Evolutionary conservation across 2,329 filamentous ascomycete species (phyloP), one percentile per base, ranked within the genome.

Genomic region (Claviceps pazoutovae): DNA sequence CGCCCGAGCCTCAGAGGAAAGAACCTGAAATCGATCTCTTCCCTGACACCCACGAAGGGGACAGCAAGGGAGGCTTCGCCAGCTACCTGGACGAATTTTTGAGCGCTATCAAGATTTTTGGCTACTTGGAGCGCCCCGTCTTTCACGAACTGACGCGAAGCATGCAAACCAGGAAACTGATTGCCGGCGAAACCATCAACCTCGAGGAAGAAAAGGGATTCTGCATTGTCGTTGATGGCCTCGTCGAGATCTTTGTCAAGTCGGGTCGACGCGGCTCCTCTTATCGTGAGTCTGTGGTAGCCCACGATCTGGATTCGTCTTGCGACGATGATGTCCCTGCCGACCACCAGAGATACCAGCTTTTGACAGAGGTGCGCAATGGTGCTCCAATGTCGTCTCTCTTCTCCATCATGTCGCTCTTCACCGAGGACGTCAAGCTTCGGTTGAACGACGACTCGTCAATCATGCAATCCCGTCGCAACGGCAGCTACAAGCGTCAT

Each of bases 101-200:
- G 21, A 97, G 90, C 64, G 93, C 94, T 34, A 98, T 98, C 72
- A 98, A 97, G 68, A 93, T 98, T 53, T 98, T 98, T 69, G 93
- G 93, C 8, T 98, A 97, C 63, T 74, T 98, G 44, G 93, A 98
- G 66, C 82, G 93, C 26, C 89, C 93, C 0, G 93, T 98, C 43
- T 98, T 98, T 62, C 94, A 98, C 63, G 93, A 98, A 68, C 78
- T 98, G 60, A 98, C 93, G 0, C 78, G 93, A 54, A 96, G 90
- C 54, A 98, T 98, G 93, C 93, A 98, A 71, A 98, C 94, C 19
- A 78, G 88, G 60, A 96, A 96, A 68, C 75, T 98, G 48, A 94
- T 97, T 61, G 91, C 93, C 5, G 93, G 93, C 34, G 93, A 98
- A 68, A 98, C 93, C 0, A 74, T 98, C 59, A 82, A 96, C 57